Percentiles rank a stretch among this genome's conserved stretches.
phyloP scores from a whole-genome alignment of 2,329 filamentous ascomycete genomes.

The Hirsutella thompsonii region DNA sequence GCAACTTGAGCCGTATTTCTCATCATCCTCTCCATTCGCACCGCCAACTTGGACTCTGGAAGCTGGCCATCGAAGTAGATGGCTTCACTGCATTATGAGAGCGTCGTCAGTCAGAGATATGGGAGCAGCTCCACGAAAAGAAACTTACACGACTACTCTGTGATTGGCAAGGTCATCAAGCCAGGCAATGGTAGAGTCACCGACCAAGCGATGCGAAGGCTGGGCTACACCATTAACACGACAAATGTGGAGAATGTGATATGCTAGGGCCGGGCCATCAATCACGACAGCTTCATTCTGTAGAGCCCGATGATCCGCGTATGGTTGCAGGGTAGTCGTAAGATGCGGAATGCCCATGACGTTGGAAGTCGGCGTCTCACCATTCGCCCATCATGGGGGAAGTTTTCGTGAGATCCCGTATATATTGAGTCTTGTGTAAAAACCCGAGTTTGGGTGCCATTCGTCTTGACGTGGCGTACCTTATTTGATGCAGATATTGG shows the following conservation, averaged over 20 bases:
- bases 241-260: slow-evolving; percentile 53
- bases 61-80: slow-evolving; percentile 84
- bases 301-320: slow-evolving; percentile 30
- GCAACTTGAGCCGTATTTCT: slow-evolving; percentile 42
- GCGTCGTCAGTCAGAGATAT: too few species aligned
- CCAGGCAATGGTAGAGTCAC: slow-evolving; percentile 44
- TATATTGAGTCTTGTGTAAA: too few species aligned
- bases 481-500: too few species aligned
- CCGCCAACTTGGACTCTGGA: slow-evolving; percentile 50
- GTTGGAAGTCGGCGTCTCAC: not conserved
- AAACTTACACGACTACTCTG: slow-evolving; percentile 50
- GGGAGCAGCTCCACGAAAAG: too few species aligned
- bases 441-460: too few species aligned
- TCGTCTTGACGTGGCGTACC: too few species aligned
- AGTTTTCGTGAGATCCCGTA: too few species aligned
- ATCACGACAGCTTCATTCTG: slow-evolving; percentile 36
- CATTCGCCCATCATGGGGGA: too few species aligned
- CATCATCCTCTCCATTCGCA: slow-evolving; percentile 48
- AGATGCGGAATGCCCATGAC: slow-evolving; percentile 49
- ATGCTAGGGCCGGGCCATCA: slow-evolving; percentile 69
- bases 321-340: slow-evolving; percentile 37
- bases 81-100: too few species aligned
- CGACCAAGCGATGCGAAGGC: slow-evolving; percentile 52
- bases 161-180: slow-evolving; percentile 43
- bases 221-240: slow-evolving; percentile 35